Conservation (phyloP, 495 filamentous ascomycete species). For the Cercophora samala region DNA sequence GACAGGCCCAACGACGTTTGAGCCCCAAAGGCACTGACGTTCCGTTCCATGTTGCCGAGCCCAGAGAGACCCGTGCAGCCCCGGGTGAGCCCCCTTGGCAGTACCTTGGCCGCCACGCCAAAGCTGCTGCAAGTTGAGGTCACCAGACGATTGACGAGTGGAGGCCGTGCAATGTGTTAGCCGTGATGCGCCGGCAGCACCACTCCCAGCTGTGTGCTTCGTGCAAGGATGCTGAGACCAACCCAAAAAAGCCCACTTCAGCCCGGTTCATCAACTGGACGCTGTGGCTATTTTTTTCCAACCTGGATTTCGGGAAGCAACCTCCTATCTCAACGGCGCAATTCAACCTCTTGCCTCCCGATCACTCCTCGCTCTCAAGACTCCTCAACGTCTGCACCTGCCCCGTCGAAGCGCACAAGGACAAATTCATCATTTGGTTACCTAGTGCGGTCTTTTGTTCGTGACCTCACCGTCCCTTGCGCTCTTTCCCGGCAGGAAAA, state of each 20-base stretch:
- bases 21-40: not conserved
- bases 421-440: not conserved
- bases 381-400: not conserved
- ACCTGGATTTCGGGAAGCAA: conserved; percentile 3
- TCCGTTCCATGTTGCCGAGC: conserved; percentile 24
- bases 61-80: not conserved
- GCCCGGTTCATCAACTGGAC: conserved; percentile 19
- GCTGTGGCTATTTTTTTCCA: conserved; percentile 21
- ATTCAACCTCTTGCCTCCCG: conserved; percentile 9
- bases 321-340: conserved; percentile 11
- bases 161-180: not conserved
- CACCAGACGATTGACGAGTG: conserved; percentile 23
- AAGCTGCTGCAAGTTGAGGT: conserved; percentile 30
- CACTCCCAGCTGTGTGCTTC: conserved; percentile 15
- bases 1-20: not conserved
- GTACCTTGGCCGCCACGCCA: conserved; percentile 22
- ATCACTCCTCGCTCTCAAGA: not conserved
- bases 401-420: not conserved
- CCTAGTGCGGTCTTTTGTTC: not conserved
- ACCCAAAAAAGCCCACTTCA: no score
- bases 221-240: conserved; percentile 17
- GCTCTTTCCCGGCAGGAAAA: not conserved
- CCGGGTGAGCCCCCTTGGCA: conserved; percentile 12
- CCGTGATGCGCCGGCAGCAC: conserved; percentile 18
- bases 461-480: not conserved